Percentiles rank a stretch among this genome's conserved stretches.
Conservation (phyloP, 352 stramenopile species). For the Detonula confervacea region DNA sequence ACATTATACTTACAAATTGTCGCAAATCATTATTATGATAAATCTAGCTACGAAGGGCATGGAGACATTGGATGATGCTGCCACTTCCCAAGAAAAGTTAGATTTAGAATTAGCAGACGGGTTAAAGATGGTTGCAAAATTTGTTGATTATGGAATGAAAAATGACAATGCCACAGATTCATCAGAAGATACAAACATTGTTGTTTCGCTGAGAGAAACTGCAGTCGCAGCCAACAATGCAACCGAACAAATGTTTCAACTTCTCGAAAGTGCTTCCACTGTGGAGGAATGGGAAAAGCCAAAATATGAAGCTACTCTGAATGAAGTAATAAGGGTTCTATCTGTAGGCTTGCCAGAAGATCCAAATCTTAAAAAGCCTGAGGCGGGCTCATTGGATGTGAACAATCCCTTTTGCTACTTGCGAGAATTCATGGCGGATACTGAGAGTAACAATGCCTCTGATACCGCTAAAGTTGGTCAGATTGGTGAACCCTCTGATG, state of each 20-base stretch:
- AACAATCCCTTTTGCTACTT: slow-evolving; percentile 47
- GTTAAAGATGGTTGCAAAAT: slow-evolving; percentile 62
- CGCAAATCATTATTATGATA: too few relatives aligned
- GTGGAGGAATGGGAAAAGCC: slow-evolving; percentile 30
- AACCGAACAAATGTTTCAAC: slow-evolving; percentile 36
- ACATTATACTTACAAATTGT: background rate
- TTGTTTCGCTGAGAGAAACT: background rate
- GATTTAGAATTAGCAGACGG: slow-evolving; percentile 83
- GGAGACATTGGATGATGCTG: slow-evolving; percentile 71
- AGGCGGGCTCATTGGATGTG: slow-evolving; percentile 39
- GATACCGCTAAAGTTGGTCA: background rate
- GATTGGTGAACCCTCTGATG: background rate
- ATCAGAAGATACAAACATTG: background rate
- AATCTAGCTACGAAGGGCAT: slow-evolving; percentile 40
- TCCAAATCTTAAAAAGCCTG: slow-evolving; percentile 35
- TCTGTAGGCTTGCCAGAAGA: slow-evolving; percentile 29
- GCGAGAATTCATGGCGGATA: slow-evolving; percentile 32
- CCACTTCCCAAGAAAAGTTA: slow-evolving; percentile 66
- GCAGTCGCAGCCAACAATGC: slow-evolving; percentile 13
- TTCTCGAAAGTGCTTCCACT: slow-evolving; percentile 27
- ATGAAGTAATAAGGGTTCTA: slow-evolving; percentile 52
- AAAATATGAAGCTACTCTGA: slow-evolving; percentile 55
- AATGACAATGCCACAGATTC: background rate
- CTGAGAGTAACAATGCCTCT: background rate
- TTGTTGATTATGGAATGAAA: slow-evolving; percentile 46